Percentiles rank a stretch among this genome's conserved stretches.
Conservation (phyloP, 169 alveolate genomes). For the Eimeria falciformis region DNA sequence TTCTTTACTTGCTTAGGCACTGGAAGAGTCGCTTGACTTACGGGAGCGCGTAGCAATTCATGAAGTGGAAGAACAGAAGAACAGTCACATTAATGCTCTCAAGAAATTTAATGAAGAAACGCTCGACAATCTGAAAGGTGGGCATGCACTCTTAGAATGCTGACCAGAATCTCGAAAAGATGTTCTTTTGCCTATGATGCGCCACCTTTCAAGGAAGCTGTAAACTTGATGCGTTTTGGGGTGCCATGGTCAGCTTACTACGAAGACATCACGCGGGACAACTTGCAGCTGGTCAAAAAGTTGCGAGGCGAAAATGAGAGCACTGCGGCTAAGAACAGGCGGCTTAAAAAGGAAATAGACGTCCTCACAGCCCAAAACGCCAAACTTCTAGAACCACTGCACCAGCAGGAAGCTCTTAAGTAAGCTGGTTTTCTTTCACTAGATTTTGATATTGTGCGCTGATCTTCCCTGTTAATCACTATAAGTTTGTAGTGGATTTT, state of each 20-base stretch:
- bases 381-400: conserved; percentile 78
- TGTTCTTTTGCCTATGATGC: background rate
- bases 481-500: too few species aligned
- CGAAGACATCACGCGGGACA: conserved; percentile 91
- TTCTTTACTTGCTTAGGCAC: conserved; percentile 54
- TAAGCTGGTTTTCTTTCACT: background rate
- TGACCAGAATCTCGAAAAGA: too few species aligned
- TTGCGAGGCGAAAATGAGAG: conserved; percentile 81
- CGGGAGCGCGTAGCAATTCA: conserved; percentile 91
- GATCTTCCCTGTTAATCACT: too few species aligned
- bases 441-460: too few species aligned
- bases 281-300: conserved; percentile 89
- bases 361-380: conserved; percentile 52
- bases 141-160: too few species aligned
- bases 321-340: conserved; percentile 77
- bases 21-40: conserved; percentile 87
- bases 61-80: conserved; percentile 94
- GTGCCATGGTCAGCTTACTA: conserved; percentile 84
- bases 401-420: conserved; percentile 73
- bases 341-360: conserved; percentile 78
- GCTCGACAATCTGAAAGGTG: conserved; percentile 34
- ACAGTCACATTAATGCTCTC: conserved; percentile 87
- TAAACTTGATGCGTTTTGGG: background rate
- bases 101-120: conserved; percentile 79
- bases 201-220: too few species aligned